phyloP scores from a whole-genome alignment of 805 yeast genomes.

The Schwanniomyces vanrijiae region DNA sequence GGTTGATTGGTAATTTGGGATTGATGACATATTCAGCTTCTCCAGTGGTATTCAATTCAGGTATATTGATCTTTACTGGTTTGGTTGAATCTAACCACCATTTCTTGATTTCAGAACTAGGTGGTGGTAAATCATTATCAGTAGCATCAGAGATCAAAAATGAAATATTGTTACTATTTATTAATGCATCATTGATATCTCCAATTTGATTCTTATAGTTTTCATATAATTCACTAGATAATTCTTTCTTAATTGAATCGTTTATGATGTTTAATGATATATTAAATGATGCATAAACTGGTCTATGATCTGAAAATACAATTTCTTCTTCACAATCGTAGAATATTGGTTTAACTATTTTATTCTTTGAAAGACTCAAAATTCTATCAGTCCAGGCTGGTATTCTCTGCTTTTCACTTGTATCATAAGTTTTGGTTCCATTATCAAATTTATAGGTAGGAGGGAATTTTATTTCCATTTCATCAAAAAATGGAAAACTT shows the following conservation, averaged over 20 bases:
- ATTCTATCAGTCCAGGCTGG: conserved; percentile 98
- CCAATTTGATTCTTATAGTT: conserved; percentile 49
- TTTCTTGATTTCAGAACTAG: conserved; percentile 74
- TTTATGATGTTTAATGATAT: conserved; percentile 68
- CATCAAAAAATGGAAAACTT: conserved; percentile 75
- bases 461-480: conserved; percentile 69
- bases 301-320: conserved; percentile 84
- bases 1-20: conserved; percentile 70
- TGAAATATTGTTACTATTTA: conserved; percentile 23
- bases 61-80: conserved; percentile 65
- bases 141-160: conserved; percentile 22
- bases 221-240: conserved; percentile 61
- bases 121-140: conserved; percentile 70
- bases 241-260: conserved; percentile 52
- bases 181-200: conserved; percentile 36
- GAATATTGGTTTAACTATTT: conserved; percentile 53
- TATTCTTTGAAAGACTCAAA: conserved; percentile 56
- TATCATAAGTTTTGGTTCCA: conserved; percentile 76
- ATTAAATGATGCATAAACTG: conserved; percentile 73
- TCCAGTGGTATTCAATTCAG: conserved; percentile 32
- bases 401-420: conserved; percentile 87
- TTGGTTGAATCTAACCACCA: conserved; percentile 93
- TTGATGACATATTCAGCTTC: conserved; percentile 50
- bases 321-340: conserved; percentile 62
- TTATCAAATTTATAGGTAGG: conserved; percentile 95